Percentiles rank a stretch among this genome's conserved stretches.
Conservation (phyloP, 2,329 filamentous ascomycete species). For the Cytospora paraplurivora region DNA sequence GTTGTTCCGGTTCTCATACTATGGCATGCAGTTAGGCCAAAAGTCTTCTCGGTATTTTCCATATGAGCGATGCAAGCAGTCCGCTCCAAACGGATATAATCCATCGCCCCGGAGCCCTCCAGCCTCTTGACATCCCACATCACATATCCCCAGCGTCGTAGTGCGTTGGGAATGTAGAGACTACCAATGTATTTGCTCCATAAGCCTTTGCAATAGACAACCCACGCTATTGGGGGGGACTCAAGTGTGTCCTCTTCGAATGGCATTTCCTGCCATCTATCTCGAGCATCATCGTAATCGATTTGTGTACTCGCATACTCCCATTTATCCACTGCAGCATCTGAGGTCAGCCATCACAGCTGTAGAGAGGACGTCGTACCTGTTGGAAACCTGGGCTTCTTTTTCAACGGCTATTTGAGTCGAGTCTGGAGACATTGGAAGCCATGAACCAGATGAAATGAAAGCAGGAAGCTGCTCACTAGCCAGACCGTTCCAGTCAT, state of each 20-base stretch:
- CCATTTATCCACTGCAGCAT: background rate
- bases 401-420: too few relatives aligned
- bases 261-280: background rate
- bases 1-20: too few relatives aligned
- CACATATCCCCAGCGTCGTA: constrained; percentile 6
- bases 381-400: background rate
- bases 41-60: too few relatives aligned
- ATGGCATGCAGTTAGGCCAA: too few relatives aligned
- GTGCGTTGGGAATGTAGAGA: background rate
- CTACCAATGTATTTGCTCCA: background rate
- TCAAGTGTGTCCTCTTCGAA: background rate
- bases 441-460: too few relatives aligned
- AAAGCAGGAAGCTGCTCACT: too few relatives aligned
- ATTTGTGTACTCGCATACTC: background rate
- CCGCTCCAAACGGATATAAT: constrained; percentile 4
- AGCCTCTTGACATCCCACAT: constrained; percentile 6
- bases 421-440: too few relatives aligned
- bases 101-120: constrained; percentile 5
- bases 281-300: constrained; percentile 1
- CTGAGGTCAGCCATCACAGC: background rate
- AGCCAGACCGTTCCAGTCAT: background rate
- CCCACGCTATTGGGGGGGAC: constrained; percentile 2
- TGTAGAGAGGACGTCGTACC: background rate
- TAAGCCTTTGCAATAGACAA: background rate
- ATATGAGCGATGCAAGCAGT: background rate